Evolutionary conservation across 345 rosid genomes (phyloP).

Genomic region (Moricandia arvensis): DNA sequence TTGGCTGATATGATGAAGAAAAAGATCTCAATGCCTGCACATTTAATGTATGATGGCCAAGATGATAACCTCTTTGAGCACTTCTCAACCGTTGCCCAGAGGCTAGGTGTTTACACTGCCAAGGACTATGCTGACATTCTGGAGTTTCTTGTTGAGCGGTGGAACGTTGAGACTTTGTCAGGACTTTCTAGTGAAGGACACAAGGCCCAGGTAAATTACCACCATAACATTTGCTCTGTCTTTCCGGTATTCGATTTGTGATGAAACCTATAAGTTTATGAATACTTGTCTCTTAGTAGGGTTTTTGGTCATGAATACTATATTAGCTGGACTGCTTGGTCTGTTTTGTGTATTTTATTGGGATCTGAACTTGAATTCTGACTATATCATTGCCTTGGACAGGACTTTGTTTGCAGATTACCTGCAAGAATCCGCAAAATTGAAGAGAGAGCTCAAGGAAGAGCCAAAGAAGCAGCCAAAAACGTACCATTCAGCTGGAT

Average conservation of each 20-base stretch:
- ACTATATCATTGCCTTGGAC: constrained; percentile 1
- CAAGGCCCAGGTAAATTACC: constrained; percentile 44
- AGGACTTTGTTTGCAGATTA: constrained; percentile 52
- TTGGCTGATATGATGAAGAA: constrained; percentile 67
- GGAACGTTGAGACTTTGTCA: constrained; percentile 52
- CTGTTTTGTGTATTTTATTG: neutral
- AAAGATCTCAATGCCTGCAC: constrained; percentile 51
- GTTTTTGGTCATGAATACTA: neutral
- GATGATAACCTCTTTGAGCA: constrained; percentile 62
- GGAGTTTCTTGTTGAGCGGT: constrained; percentile 62
- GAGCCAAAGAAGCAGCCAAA: constrained; percentile 50
- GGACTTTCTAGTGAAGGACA: constrained; percentile 61
- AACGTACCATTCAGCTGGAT: constrained; percentile 61
- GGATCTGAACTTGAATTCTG: constrained; percentile 4
- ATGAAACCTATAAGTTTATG: neutral
- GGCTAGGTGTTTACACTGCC: constrained; percentile 61
- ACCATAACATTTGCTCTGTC: neutral
- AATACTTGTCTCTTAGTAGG: neutral
- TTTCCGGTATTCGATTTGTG: no score
- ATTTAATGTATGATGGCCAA: constrained; percentile 60
- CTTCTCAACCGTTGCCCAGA: constrained; percentile 65
- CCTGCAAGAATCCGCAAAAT: constrained; percentile 54
- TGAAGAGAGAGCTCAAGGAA: constrained; percentile 62
- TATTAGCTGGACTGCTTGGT: constrained; percentile 1
- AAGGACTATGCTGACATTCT: constrained; percentile 66